A percentile compares a stretch with the other conserved stretches of the same genome.
These are phyloP conservation scores for Cardamine chenopodiifolia DNA, from an alignment of 345 rosid genomes.

Conservation along the genomic window DNA sequence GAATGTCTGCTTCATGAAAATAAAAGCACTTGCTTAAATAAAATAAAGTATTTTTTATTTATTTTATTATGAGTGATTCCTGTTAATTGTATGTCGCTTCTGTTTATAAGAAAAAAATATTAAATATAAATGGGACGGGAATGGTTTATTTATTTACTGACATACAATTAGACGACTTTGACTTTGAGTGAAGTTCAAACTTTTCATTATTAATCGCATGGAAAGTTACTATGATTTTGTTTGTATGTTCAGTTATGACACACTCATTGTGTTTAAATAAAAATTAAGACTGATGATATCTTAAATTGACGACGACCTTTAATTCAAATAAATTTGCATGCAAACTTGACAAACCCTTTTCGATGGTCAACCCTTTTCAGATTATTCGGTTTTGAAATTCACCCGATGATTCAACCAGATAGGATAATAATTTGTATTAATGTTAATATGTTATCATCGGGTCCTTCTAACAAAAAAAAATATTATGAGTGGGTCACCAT, in stretches of 20 bases:
- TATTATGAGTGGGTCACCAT: too few relatives aligned
- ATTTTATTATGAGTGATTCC: background rate
- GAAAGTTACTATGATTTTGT: conserved; percentile 40
- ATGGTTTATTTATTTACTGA: conserved; percentile 8
- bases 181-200: conserved; percentile 41
- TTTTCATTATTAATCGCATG: conserved; percentile 39
- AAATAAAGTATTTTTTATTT: background rate
- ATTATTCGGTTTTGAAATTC: background rate
- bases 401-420: background rate
- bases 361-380: background rate
- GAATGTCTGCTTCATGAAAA: background rate
- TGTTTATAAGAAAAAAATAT: background rate
- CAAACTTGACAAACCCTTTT: conserved; percentile 1
- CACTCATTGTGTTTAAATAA: conserved; percentile 3
- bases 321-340: conserved; percentile 32
- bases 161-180: conserved; percentile 33
- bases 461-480: too few relatives aligned
- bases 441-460: background rate
- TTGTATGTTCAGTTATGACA: conserved; percentile 21
- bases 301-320: conserved; percentile 22
- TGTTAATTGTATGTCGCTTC: conserved; percentile 19
- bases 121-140: background rate
- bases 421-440: background rate
- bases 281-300: conserved; percentile 3
- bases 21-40: background rate